Conservation (phyloP, 2,329 filamentous ascomycete species). For the Alternaria ventricosa region DNA sequence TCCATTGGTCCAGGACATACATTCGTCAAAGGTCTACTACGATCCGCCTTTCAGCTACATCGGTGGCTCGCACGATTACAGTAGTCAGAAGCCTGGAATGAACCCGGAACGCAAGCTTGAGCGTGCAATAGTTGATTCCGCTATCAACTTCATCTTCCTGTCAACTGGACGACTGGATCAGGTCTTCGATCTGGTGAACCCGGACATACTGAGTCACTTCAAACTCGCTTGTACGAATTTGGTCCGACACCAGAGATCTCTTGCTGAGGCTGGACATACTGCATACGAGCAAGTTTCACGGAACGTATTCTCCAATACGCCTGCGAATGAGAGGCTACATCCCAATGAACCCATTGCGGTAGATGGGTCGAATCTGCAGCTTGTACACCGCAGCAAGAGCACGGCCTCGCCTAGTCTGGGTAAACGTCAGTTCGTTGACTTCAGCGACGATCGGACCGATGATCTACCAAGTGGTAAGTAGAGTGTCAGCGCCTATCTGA, state of each 20-base stretch:
- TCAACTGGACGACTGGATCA: not conserved
- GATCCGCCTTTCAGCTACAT: not conserved
- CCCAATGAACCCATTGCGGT: no score
- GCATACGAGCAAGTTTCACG: not conserved
- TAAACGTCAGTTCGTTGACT: no score
- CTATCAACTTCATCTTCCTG: constrained; percentile 12
- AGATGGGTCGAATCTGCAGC: no score
- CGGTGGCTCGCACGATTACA: not conserved
- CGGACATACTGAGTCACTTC: constrained; percentile 4
- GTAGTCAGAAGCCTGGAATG: not conserved
- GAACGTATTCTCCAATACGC: no score
- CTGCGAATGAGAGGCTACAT: no score
- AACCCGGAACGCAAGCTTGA: not conserved
- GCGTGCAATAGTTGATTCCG: constrained; percentile 6
- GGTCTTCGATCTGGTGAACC: not conserved
- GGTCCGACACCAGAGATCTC: no score
- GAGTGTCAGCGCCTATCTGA: no score
- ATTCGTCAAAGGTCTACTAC: not conserved
- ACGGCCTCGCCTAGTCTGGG: no score
- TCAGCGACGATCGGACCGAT: no score
- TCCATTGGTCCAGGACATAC: not conserved
- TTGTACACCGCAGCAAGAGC: no score
- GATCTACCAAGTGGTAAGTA: no score
- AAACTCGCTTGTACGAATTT: not conserved
- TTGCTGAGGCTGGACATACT: not conserved